Evolutionary conservation across 768 basidiomycete species (phyloP).

Genomic region (Naganishia onofrii): DNA sequence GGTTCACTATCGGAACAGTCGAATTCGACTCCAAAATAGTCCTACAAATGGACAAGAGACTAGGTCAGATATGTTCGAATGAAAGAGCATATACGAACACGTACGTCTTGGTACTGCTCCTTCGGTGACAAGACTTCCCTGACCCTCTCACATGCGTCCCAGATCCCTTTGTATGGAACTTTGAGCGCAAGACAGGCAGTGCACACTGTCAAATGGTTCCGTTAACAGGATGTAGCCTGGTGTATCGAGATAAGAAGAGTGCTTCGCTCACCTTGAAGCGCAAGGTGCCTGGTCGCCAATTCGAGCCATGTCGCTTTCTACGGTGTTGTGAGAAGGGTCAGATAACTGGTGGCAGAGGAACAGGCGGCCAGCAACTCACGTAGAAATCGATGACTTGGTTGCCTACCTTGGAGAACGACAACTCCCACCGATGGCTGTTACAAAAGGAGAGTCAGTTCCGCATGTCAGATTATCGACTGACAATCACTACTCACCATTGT

Average conservation of each 20-base stretch:
- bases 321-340: neutral
- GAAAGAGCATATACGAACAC: neutral
- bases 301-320: constrained; percentile 16
- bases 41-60: neutral
- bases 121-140: constrained; percentile 4
- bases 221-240: neutral
- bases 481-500: neutral
- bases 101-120: constrained; percentile 17
- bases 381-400: constrained; percentile 14
- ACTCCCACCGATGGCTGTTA: neutral
- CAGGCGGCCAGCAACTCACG: neutral
- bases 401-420: neutral
- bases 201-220: neutral
- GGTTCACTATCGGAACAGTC: constrained; percentile 7
- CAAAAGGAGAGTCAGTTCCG: neutral
- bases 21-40: neutral
- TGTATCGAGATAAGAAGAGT: too few relatives aligned
- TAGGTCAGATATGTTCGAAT: neutral
- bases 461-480: neutral
- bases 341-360: too few relatives aligned
- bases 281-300: neutral
- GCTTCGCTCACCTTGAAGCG: neutral
- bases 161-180: constrained; percentile 6
- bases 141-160: constrained; percentile 11
- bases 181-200: constrained; percentile 1